Evolutionary conservation across 495 filamentous ascomycete species (phyloP).

Genomic region (Rhizodiscina lignyota): DNA sequence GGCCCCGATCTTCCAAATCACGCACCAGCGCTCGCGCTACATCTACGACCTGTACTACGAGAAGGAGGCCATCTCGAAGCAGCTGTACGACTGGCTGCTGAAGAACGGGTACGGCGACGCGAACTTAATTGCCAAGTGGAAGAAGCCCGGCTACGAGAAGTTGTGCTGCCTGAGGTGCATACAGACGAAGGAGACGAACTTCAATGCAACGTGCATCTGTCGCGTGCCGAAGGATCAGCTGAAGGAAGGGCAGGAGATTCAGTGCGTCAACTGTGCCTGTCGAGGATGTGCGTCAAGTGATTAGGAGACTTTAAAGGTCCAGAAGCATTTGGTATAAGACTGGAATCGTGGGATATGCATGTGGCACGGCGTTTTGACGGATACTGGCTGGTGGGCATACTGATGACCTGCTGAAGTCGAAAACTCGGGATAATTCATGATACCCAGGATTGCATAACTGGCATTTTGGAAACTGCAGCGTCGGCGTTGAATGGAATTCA

Average conservation of each 20-base stretch:
- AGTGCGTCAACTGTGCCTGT: conserved; percentile 95
- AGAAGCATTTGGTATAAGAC: no score
- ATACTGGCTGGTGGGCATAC: no score
- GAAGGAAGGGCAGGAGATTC: conserved; percentile 76
- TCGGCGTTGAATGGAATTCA: no score
- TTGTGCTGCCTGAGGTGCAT: conserved; percentile 84
- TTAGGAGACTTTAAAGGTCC: not conserved
- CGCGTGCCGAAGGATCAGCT: conserved; percentile 84
- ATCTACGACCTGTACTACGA: conserved; percentile 98
- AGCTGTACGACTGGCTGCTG: conserved; percentile 86
- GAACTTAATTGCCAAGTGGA: conserved; percentile 97
- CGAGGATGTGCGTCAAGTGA: conserved; percentile 31
- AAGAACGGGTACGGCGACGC: conserved; percentile 95
- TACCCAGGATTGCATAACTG: no score
- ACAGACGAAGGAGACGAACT: conserved; percentile 98
- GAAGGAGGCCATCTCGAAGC: conserved; percentile 83
- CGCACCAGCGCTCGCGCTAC: conserved; percentile 85
- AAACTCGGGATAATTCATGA: no score
- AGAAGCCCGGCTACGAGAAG: conserved; percentile 99
- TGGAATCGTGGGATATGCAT: no score
- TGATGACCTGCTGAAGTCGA: no score
- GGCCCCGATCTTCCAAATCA: conserved; percentile 97
- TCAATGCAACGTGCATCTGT: conserved; percentile 94
- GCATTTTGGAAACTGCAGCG: no score
- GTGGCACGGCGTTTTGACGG: no score